Conservation (phyloP, 164 flowering plant species). For the Berberis vulgaris region DNA sequence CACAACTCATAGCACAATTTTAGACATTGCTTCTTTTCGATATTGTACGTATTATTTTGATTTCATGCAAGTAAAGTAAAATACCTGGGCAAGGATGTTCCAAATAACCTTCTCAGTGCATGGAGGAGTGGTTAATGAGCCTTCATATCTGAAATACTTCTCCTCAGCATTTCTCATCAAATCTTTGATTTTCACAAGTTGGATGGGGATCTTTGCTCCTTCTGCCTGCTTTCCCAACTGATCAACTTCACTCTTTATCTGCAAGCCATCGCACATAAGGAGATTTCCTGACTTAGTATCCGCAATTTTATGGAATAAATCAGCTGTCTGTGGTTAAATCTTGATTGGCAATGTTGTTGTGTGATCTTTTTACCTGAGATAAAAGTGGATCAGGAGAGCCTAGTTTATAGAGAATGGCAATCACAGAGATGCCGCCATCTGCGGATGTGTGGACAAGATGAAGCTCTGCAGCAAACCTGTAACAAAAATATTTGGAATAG, state of each 20-base stretch:
- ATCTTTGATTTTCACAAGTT: not conserved
- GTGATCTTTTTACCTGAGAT: not conserved
- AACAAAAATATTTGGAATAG: not conserved
- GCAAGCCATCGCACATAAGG: too few relatives aligned
- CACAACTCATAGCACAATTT: too few relatives aligned
- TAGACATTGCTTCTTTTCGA: too few relatives aligned
- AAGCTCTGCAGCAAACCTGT: not conserved
- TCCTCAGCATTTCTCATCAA: not conserved
- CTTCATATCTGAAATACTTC: conserved; percentile 3
- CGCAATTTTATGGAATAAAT: too few relatives aligned
- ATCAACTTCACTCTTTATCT: too few relatives aligned
- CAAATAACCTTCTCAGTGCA: conserved; percentile 6
- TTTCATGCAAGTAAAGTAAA: not conserved
- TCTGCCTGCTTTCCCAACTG: not conserved
- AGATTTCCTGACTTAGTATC: too few relatives aligned
- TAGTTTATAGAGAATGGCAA: not conserved
- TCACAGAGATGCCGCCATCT: not conserved
- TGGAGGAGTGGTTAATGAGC: conserved; percentile 8
- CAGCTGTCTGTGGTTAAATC: not conserved
- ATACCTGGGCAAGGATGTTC: not conserved
- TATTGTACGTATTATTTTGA: too few relatives aligned
- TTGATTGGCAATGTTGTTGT: not conserved
- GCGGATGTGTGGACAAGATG: conserved; percentile 3
- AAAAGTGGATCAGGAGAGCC: conserved; percentile 4
- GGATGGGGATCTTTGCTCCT: not conserved